phyloP scores from a whole-genome alignment of 2,329 filamentous ascomycete species.

The Pseudocercospora pini-densiflorae region DNA sequence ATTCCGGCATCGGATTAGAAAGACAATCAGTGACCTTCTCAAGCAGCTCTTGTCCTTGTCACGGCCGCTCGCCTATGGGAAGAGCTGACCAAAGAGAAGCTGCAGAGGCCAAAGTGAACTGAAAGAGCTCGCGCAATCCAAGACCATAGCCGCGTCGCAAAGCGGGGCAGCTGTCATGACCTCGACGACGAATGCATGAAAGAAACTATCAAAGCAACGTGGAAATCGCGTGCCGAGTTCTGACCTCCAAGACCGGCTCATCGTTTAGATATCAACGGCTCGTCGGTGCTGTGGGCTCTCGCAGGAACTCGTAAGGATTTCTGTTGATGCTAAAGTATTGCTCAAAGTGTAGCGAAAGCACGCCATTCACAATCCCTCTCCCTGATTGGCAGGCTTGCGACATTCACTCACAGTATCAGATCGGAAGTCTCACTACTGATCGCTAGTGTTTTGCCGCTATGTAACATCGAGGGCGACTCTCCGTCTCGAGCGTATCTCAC shows the following conservation, averaged over 20 bases:
- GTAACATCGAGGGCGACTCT: not conserved
- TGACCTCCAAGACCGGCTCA: constrained; percentile 12
- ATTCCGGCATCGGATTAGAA: constrained; percentile 29
- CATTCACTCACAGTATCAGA: not conserved
- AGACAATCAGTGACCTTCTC: constrained; percentile 15
- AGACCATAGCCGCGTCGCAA: constrained; percentile 8
- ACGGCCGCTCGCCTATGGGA: constrained; percentile 23
- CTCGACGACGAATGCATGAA: not conserved
- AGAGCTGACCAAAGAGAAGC: constrained; percentile 10
- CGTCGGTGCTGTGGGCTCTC: not conserved
- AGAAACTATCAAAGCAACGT: constrained; percentile 15
- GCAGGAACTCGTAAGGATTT: not conserved
- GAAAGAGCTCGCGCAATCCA: constrained; percentile 14
- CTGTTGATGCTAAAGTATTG: not conserved
- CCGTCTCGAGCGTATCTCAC: not conserved
- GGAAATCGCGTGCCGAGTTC: constrained; percentile 17
- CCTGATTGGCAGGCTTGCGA: not conserved
- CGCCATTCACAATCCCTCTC: not conserved
- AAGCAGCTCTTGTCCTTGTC: constrained; percentile 15
- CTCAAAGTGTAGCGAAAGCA: constrained; percentile 6
- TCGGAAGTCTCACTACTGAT: not conserved
- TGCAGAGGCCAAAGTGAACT: not conserved
- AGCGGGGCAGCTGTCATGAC: constrained; percentile 21
- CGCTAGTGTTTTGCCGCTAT: not conserved
- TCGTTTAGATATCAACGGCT: constrained; percentile 12